Conservation (phyloP, 768 basidiomycete species). For the Cystobasidium ongulense region DNA sequence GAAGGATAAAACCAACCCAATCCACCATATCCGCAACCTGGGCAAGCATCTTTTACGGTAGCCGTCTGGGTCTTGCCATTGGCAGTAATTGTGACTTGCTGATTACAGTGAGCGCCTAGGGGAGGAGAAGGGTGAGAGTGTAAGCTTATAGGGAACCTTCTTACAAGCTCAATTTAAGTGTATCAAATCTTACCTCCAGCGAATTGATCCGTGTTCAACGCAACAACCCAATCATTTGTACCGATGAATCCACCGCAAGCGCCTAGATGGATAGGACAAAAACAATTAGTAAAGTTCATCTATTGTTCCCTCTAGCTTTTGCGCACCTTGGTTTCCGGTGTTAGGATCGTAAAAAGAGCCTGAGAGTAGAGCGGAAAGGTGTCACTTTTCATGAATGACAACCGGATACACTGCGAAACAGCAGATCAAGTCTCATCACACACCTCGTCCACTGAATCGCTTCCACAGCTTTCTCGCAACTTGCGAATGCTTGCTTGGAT, state of each 20-base stretch:
- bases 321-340: background rate
- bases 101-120: conserved; percentile 13
- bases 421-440: background rate
- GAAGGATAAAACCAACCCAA: background rate
- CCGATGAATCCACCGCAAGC: conserved; percentile 9
- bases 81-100: conserved; percentile 21
- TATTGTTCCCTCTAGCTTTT: no score
- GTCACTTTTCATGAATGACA: no score
- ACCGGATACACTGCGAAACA: no score
- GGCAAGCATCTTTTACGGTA: conserved; percentile 10
- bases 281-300: background rate
- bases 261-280: background rate
- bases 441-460: background rate
- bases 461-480: background rate
- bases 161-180: background rate
- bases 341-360: conserved; percentile 4
- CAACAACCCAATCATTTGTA: conserved; percentile 3
- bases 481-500: background rate
- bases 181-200: conserved; percentile 15
- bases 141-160: background rate
- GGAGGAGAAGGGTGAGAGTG: background rate
- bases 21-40: conserved; percentile 13
- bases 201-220: conserved; percentile 18
- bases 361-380: background rate
- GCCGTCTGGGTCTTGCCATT: background rate